phyloP scores from a whole-genome alignment of 495 filamentous ascomycete species.

The Podospora pseudocomata region DNA sequence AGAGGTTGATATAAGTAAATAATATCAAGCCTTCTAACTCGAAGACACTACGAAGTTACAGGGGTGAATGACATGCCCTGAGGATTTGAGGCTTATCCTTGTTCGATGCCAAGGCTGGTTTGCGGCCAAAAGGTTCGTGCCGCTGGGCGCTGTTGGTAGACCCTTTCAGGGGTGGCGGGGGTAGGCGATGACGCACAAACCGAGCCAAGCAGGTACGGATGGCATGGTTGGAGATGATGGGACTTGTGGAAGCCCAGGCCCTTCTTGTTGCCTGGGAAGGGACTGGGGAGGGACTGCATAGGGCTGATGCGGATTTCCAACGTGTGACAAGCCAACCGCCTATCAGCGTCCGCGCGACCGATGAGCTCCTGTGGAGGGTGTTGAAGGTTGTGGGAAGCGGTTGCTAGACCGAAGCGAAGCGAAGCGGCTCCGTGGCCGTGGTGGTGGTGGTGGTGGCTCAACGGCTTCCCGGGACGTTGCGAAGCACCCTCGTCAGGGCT shows the following conservation, averaged over 20 bases:
- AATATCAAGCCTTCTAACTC: not conserved
- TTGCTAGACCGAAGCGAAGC: not conserved
- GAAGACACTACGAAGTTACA: not conserved
- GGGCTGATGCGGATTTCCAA: not conserved
- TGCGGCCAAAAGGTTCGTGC: not conserved
- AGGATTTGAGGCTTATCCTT: not conserved
- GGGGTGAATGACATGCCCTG: not conserved
- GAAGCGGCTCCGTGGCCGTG: not conserved
- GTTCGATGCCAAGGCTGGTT: not conserved
- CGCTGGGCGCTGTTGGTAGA: not conserved
- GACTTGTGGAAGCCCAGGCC: not conserved
- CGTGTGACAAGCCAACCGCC: not conserved
- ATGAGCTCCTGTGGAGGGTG: not conserved
- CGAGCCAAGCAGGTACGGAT: not conserved
- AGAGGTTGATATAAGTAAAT: not conserved
- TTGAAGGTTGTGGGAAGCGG: not conserved
- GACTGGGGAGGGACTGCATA: not conserved
- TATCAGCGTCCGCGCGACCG: not conserved
- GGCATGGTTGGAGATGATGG: not conserved
- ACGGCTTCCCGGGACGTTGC: not conserved
- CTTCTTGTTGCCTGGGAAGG: not conserved
- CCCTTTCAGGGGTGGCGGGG: not conserved
- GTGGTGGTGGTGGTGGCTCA: not conserved
- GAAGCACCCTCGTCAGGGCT: not conserved
- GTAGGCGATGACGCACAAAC: not conserved